phyloP scores from a whole-genome alignment of 2,329 filamentous ascomycete genomes.

The Tolypocladium inflatum region DNA sequence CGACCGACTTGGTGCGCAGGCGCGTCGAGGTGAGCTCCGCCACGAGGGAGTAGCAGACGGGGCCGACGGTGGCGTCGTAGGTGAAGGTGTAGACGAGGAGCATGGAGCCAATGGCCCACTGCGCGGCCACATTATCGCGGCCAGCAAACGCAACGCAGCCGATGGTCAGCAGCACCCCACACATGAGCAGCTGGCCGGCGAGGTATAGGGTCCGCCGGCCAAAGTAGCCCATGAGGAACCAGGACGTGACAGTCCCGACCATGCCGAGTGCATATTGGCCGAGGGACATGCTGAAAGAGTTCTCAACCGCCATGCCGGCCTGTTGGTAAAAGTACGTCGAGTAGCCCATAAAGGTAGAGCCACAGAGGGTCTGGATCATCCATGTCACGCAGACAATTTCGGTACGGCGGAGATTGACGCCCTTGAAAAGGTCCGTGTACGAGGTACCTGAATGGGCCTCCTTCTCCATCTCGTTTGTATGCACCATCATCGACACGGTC shows the following conservation, averaged over 20 bases:
- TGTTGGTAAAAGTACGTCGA: constrained; percentile 43
- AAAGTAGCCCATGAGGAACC: constrained; percentile 31
- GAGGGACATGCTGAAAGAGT: constrained; percentile 29
- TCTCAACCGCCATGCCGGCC: constrained; percentile 27
- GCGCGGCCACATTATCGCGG: constrained; percentile 33
- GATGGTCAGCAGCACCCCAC: constrained; percentile 28
- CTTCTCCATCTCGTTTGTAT: constrained; percentile 40
- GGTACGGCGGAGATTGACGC: constrained; percentile 33
- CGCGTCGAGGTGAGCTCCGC: constrained; percentile 37
- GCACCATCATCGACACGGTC: constrained; percentile 39
- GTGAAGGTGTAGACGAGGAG: constrained; percentile 33
- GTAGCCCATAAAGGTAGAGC: constrained; percentile 42
- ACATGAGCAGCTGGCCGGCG: constrained; percentile 38
- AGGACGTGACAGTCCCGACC: constrained; percentile 34
- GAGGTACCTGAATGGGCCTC: constrained; percentile 26
- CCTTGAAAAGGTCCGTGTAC: constrained; percentile 39
- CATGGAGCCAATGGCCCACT: constrained; percentile 38
- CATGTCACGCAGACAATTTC: constrained; percentile 36
- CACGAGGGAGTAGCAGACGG: constrained; percentile 77
- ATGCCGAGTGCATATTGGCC: constrained; percentile 33
- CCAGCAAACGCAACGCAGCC: constrained; percentile 45
- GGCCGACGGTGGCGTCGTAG: constrained; percentile 28
- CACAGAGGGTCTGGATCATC: constrained; percentile 30
- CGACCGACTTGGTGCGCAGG: constrained; percentile 35
- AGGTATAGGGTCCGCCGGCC: constrained; percentile 37